A percentile compares a stretch with the other conserved stretches of the same genome.
Conservation (phyloP, 306 rosid species). For the Ormosia semicastrata region DNA sequence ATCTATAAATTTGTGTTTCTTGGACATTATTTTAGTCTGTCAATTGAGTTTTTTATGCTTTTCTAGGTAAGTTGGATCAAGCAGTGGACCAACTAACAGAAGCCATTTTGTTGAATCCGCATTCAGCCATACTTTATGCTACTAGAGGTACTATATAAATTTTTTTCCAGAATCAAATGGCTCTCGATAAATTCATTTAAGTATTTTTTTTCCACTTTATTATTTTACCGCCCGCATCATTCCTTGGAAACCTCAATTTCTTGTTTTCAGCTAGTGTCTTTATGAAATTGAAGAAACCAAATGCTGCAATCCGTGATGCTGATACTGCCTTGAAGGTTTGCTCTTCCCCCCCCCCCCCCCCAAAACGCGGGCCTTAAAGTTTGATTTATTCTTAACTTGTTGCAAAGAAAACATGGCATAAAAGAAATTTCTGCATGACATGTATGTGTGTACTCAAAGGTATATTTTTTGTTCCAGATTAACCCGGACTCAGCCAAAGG, state of each 20-base stretch:
- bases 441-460: background rate
- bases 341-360: background rate
- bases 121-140: constrained; percentile 77
- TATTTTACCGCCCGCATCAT: constrained; percentile 9
- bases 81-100: constrained; percentile 74
- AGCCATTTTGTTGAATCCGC: constrained; percentile 77
- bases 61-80: constrained; percentile 61
- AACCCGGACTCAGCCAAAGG: constrained; percentile 91
- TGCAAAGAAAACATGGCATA: background rate
- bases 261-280: constrained; percentile 64
- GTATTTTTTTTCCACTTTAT: background rate
- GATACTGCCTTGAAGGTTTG: constrained; percentile 77
- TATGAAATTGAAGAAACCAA: constrained; percentile 72
- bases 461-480: constrained; percentile 48
- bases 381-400: constrained; percentile 17
- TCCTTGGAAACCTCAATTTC: constrained; percentile 20
- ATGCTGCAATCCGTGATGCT: constrained; percentile 84
- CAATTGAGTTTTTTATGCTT: constrained; percentile 15
- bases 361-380: background rate
- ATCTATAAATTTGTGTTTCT: constrained; percentile 12
- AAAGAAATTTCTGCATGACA: background rate
- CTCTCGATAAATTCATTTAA: background rate
- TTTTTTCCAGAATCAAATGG: background rate
- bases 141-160: constrained; percentile 56
- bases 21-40: background rate